phyloP scores from a whole-genome alignment of 805 yeast species.

The Cyberlindnera petersonii region DNA sequence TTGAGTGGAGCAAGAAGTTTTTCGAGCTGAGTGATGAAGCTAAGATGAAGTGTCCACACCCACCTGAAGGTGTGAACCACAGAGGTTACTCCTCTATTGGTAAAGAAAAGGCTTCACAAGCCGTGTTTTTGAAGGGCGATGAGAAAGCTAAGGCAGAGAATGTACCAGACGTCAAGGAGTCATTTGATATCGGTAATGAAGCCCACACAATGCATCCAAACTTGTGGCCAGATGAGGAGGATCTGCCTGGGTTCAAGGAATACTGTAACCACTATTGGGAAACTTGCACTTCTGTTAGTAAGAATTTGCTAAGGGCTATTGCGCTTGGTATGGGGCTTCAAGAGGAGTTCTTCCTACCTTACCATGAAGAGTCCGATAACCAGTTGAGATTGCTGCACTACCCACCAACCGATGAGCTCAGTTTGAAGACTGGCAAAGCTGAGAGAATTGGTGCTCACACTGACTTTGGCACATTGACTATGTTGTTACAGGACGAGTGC shows the following conservation, averaged over 20 bases:
- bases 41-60: conserved; percentile 27
- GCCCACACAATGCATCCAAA: conserved; percentile 17
- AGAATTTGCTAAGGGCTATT: conserved; percentile 22
- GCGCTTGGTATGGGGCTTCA: conserved; percentile 24
- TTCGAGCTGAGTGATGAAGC: conserved; percentile 13
- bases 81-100: conserved; percentile 28
- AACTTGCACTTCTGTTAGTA: conserved; percentile 13
- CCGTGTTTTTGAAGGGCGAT: conserved; percentile 19
- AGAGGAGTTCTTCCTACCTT: conserved; percentile 21
- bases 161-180: conserved; percentile 28
- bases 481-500: conserved; percentile 25
- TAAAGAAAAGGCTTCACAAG: conserved; percentile 28
- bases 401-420: conserved; percentile 22
- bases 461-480: conserved; percentile 27
- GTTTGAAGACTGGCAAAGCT: conserved; percentile 18
- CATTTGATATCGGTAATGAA: conserved; percentile 27
- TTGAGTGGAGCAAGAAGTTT: conserved; percentile 24
- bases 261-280: conserved; percentile 21
- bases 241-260: conserved; percentile 26
- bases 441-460: conserved; percentile 30
- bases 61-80: conserved; percentile 26
- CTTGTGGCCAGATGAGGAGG: conserved; percentile 27
- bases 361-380: conserved; percentile 24
- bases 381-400: conserved; percentile 25
- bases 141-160: conserved; percentile 13